These are phyloP conservation scores for Plasmodium ovale DNA, from an alignment of 169 alveolate species.

Conservation along the genomic window DNA sequence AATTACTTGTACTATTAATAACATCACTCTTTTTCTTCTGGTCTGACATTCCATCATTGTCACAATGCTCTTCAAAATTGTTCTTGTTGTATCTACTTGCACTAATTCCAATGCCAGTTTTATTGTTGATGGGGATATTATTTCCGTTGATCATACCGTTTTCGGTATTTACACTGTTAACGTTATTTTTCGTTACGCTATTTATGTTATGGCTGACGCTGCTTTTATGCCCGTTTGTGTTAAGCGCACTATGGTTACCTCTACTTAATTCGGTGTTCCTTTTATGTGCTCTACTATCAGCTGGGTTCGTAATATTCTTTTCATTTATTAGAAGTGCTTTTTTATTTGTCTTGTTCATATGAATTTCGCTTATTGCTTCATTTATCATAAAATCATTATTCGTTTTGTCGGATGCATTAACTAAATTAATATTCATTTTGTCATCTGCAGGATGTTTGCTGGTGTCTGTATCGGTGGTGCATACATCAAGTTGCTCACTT, in stretches of 20 bases:
- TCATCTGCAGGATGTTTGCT: neutral
- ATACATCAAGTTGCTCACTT: neutral
- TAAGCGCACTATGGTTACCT: neutral
- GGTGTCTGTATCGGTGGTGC: neutral
- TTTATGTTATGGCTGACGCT: neutral
- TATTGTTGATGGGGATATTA: conserved; percentile 3
- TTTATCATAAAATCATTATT: neutral
- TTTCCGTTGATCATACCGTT: neutral
- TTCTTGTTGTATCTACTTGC: neutral
- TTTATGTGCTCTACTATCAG: conserved; percentile 7
- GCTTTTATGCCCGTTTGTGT: neutral
- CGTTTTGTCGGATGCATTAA: conserved; percentile 4
- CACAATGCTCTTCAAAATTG: neutral
- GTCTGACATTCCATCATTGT: neutral
- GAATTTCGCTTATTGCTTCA: neutral
- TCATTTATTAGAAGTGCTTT: neutral
- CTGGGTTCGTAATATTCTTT: conserved; percentile 1
- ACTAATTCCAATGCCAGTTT: neutral
- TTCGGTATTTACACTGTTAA: neutral
- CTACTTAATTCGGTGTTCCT: neutral
- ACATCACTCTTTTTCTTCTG: conserved; percentile 4
- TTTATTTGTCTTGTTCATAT: neutral
- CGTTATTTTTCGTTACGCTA: neutral
- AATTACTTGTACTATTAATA: neutral
- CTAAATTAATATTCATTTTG: neutral